These are phyloP conservation scores for Blastocystis hominis DNA, from an alignment of 352 stramenopile species.

Conservation along the genomic window DNA sequence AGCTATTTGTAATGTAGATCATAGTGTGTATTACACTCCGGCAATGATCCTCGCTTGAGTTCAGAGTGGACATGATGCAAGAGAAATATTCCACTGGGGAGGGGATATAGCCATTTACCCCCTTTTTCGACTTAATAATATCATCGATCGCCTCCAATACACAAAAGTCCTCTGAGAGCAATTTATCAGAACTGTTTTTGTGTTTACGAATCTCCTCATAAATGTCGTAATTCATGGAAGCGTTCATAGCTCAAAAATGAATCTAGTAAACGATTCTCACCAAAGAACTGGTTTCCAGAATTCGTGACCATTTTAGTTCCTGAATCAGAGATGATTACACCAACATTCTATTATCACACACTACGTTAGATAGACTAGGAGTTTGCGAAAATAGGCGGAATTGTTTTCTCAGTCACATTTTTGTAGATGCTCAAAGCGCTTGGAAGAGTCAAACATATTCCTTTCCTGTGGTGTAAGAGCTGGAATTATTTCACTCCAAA, in stretches of 20 bases:
- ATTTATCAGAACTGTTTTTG: conserved; percentile 34
- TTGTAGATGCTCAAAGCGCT: no score
- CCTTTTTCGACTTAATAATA: conserved; percentile 7
- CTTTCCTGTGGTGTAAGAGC: no score
- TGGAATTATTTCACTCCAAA: no score
- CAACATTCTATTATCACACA: no score
- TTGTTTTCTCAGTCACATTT: no score
- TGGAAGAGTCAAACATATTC: no score
- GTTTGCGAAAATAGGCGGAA: no score
- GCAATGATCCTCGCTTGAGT: neutral
- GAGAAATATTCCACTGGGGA: conserved; percentile 34
- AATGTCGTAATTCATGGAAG: neutral
- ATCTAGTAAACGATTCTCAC: no score
- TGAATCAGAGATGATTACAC: no score
- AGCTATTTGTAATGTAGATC: neutral
- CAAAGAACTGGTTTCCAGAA: no score
- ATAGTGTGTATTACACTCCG: neutral
- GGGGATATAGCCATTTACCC: neutral
- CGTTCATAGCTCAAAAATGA: neutral
- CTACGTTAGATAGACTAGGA: no score
- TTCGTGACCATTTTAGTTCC: no score
- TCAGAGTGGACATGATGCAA: conserved; percentile 29
- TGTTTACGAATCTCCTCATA: neutral
- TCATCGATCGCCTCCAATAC: conserved; percentile 16
- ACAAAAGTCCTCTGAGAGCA: neutral